Percentiles rank a stretch among this genome's conserved stretches.
phyloP scores from a whole-genome alignment of 805 yeast species.

The Candida tallmaniae region DNA sequence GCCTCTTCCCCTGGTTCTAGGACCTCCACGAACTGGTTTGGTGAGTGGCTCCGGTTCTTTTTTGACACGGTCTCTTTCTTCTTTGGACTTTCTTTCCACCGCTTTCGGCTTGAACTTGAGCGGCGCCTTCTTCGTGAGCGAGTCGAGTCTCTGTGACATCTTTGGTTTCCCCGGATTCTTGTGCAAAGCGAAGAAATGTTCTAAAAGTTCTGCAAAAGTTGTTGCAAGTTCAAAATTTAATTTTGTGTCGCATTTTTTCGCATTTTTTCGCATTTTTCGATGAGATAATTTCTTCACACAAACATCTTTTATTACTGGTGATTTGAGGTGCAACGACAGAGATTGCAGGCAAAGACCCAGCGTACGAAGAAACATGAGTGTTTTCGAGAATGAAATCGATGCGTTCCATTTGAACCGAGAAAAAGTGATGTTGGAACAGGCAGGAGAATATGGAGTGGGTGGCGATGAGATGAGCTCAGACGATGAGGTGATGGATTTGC shows the following conservation, averaged over 20 bases:
- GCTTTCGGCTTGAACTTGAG: conserved; percentile 82
- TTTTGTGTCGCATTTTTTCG: not conserved
- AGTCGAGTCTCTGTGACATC: conserved; percentile 41
- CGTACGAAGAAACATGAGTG: too few relatives aligned
- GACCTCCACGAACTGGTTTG: conserved; percentile 25
- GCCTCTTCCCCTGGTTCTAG: conserved; percentile 27
- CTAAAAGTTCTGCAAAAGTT: too few relatives aligned
- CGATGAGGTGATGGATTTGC: conserved; percentile 43
- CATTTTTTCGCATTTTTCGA: conserved; percentile 2
- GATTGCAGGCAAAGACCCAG: conserved; percentile 42
- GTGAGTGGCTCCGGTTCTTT: conserved; percentile 34
- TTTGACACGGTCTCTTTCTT: conserved; percentile 71
- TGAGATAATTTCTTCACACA: conserved; percentile 4
- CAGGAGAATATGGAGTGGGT: conserved; percentile 40
- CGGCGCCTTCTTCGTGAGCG: conserved; percentile 31
- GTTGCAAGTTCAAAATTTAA: not conserved
- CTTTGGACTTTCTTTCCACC: conserved; percentile 78
- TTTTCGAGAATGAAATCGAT: conserved; percentile 67
- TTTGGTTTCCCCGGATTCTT: not conserved
- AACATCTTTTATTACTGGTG: not conserved
- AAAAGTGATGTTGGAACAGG: conserved; percentile 50
- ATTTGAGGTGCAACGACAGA: conserved; percentile 11
- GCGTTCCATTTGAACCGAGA: conserved; percentile 60
- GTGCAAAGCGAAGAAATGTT: too few relatives aligned
- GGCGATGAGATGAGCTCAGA: conserved; percentile 16